Base-by-base conservation (phyloP, 768 basidiomycete genomes). In the Serendipita sp. region DNA sequence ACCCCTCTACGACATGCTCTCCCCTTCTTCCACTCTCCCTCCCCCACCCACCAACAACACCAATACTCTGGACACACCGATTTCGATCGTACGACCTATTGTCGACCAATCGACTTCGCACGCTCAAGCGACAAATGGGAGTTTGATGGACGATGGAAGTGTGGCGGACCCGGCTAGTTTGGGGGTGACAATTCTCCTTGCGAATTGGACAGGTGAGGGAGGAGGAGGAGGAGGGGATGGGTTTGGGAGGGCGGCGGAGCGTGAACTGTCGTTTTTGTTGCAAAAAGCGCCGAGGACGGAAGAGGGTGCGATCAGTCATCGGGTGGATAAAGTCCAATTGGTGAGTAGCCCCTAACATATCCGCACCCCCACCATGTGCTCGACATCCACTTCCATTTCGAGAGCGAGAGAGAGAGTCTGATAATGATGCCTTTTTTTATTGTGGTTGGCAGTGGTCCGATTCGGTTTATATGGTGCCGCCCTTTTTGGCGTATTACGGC, bases 401-500 rank as follows among this genome's bases (percentile, higher is more conserved):
- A n/a, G n/a, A n/a, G n/a, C n/a, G n/a, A n/a, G n/a, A n/a, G n/a
- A n/a, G n/a, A n/a, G n/a, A n/a, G n/a, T n/a, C n/a, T n/a, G n/a
- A n/a, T n/a, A n/a, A n/a, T n/a, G n/a, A n/a, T n/a, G n/a, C n/a
- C n/a, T n/a, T n/a, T n/a, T n/a, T n/a, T n/a, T 60, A 26, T 51
- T 42, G 33, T 60, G 34, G 63, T 26, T 20, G 3, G 62, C 62
- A 60, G 1, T 60, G 88, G 87, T 81, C 81, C 61, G 89, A 91
- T 70, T 90, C 78, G 61, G 78, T 87, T 13, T 90, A 84, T 70
- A 90, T 90, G 90, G 85, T 85, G 0, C 90, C 90, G 0, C 88
- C 89, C 0, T 94, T 91, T 70, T 72, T 93, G 9, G 88, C 90
- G 0, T 91, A 90, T 71, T 90, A 90, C 70, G 92, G 87, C 42